phyloP scores from a whole-genome alignment of 768 basidiomycete genomes.

The Suillus variegatus region DNA sequence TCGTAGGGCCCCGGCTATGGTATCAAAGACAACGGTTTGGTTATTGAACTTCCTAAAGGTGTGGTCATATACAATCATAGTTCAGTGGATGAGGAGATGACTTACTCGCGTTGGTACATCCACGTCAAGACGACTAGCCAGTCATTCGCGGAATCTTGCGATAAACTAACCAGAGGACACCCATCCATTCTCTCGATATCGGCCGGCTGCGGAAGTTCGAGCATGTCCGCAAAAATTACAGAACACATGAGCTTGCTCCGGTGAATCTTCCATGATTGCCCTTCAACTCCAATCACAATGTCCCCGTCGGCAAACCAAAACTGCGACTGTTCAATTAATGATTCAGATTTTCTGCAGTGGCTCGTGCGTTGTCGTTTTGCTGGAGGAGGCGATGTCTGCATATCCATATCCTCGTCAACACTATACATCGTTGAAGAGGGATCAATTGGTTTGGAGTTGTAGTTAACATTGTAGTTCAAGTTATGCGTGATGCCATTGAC shows the following conservation, averaged over 20 bases:
- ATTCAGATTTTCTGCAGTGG: not conserved
- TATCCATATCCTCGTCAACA: conserved; percentile 4
- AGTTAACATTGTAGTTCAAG: not conserved
- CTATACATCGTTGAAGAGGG: conserved; percentile 4
- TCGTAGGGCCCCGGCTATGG: conserved; percentile 29
- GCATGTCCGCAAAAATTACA: conserved; percentile 37
- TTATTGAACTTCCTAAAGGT: conserved; percentile 25
- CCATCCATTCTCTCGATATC: conserved; percentile 32
- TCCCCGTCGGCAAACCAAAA: conserved; percentile 40
- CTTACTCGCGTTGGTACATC: conserved; percentile 38
- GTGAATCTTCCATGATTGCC: conserved; percentile 31
- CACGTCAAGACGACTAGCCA: conserved; percentile 32
- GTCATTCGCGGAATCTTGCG: conserved; percentile 26
- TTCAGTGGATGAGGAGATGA: not conserved
- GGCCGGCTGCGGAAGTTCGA: conserved; percentile 34
- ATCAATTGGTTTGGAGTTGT: not conserved
- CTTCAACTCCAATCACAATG: conserved; percentile 30
- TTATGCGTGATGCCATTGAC: not conserved
- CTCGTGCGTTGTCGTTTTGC: conserved; percentile 12
- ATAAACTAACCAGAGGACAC: conserved; percentile 31
- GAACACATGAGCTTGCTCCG: conserved; percentile 20
- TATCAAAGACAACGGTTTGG: conserved; percentile 24
- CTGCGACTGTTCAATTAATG: not conserved
- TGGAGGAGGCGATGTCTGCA: conserved; percentile 5
- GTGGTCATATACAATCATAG: not conserved